Base-by-base conservation (phyloP, 2,329 filamentous ascomycete species). In the Drechmeria coniospora region DNA sequence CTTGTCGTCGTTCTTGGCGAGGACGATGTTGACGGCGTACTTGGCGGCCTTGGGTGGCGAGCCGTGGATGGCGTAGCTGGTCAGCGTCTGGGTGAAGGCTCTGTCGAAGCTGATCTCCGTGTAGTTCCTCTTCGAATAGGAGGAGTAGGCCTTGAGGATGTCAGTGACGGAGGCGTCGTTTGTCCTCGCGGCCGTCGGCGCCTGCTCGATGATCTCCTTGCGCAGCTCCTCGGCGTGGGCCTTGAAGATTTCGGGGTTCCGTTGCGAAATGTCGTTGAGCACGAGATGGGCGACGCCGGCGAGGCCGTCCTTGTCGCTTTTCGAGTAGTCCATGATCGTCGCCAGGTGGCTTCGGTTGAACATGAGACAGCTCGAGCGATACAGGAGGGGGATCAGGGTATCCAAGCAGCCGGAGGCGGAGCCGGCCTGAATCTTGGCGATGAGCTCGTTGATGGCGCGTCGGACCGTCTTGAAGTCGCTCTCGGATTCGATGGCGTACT, bases 321-420 rank as follows among this genome's bases (percentile, higher is more conserved):
- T 77, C 8, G 86, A 84, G 43, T 78, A 80, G 32, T 84, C 77
- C 60, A 95, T 81, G 36, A 95, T 87, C 1, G 82, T 75, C 3
- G 86, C 74, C 12, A 98, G 74, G 47, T 98, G 86, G 47, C 87
- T 95, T 45, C 81, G 76, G 56, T 94, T 98, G 58, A 92, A 94
- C 38, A 93, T 69, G 36, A 98, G 65, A 32, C 82, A 75, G 19
- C 82, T 79, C 30, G 77, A 77, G 23, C 83, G 74, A 47, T 92
- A 93, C 4, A 95, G 59, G 11, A 98, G 62, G 5, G 84, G 79
- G 5, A 77, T 69, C 15, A 98, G 50, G 0, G 83, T 92, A 20
- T 92, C 82, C 4, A 92, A 57, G 25, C 90, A 63, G 16, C 61
- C 59, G n/a, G 69, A 53, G 29, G 67, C 65, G 25, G 75, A 61